Base-by-base conservation (phyloP, 805 yeast species). In the Schizosaccharomyces cryophilus region DNA sequence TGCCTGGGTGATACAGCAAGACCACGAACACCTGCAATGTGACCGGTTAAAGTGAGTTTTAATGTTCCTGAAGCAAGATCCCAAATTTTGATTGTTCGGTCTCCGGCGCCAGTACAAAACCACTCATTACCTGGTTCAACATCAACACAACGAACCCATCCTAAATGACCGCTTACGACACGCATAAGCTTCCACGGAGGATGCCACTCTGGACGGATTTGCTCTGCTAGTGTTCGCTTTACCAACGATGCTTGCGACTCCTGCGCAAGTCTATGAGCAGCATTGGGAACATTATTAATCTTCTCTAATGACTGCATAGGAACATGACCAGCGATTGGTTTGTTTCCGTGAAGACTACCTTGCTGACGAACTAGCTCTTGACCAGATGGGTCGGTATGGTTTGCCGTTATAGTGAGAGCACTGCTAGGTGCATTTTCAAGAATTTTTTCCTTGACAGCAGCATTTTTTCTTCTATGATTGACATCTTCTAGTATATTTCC, bases 21-120 rank as follows among this genome's bases (percentile, higher is more conserved):
- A 2, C 87, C 84, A 61, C 96, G 72, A 0, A 93, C 90, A 0
- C 87, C 81, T 95, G 90, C 85, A 4, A 84, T 78, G 70, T 93
- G 98, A 1, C 96, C 96, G 0, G 95, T 82, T 17, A 93, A 73
- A 0, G 96, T 83, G 4, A 90, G 75, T 67, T 80, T 82, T 64
- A 88, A 71, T 60, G 75, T 73, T 11, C 87, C 84, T 4, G 81
- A 73, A 0, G 87, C 93, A 61, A 88, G 70, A 68, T 88, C 93
- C 97, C 98, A 93, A 2, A 90, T 75, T 61, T 89, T 89, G 64
- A 93, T 85, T 0, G 95, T 85, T 2, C 87, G 75, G 68, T 93
- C 99, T 4, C 84, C 79, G 2, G 95, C 82, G 0, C 97, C 99
- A 0, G 96, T 83, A 6, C 84, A 95, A 72, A 87, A 90, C 87